Conservation (phyloP, 768 basidiomycete species). For the Lyophyllum decastes region DNA sequence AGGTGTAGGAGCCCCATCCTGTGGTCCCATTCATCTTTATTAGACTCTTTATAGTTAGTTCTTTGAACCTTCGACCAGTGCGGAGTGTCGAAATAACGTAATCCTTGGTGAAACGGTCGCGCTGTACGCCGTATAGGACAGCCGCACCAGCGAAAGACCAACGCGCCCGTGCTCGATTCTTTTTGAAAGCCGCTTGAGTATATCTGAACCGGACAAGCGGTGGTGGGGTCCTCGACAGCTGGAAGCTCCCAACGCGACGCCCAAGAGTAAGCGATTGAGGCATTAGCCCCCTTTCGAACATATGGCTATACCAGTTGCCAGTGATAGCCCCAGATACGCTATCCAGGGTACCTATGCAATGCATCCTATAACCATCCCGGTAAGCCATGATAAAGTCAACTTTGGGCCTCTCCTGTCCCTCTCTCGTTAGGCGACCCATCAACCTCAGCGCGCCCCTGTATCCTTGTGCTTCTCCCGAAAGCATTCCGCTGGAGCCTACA, state of each 20-base stretch:
- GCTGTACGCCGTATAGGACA: background rate
- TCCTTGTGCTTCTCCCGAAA: background rate
- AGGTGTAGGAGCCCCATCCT: background rate
- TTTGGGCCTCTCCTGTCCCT: background rate
- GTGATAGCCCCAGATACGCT: background rate
- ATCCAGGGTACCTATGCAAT: background rate
- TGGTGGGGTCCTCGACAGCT: conserved; percentile 1
- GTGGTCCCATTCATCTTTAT: background rate
- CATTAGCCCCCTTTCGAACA: background rate
- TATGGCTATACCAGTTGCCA: background rate
- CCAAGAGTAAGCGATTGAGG: background rate
- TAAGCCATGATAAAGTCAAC: background rate
- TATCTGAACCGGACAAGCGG: background rate
- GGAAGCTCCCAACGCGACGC: background rate
- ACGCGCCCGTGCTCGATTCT: background rate
- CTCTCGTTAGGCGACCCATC: background rate
- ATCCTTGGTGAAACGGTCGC: background rate
- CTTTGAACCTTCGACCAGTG: conserved; percentile 5
- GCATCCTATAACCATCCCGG: conserved; percentile 1
- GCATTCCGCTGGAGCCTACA: background rate
- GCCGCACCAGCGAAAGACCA: conserved; percentile 3
- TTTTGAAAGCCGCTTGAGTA: background rate
- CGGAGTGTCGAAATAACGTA: background rate
- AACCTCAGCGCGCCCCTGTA: background rate
- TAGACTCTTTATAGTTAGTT: background rate